phyloP scores from a whole-genome alignment of 1,284 basidiomycete species.

The Cryptococcus sp. region DNA sequence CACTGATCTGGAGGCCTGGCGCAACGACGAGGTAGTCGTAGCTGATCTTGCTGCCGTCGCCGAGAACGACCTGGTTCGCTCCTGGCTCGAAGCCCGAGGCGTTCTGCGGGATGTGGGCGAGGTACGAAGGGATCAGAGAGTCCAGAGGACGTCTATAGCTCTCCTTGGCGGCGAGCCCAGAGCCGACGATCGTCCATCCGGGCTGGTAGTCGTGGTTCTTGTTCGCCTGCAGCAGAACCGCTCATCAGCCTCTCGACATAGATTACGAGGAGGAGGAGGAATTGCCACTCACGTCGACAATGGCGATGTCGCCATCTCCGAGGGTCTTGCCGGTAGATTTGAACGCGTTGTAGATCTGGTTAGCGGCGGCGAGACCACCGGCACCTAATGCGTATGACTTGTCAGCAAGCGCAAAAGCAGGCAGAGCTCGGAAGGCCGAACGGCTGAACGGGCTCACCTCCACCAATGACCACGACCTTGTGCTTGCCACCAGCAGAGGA shows the following conservation, averaged over 20 bases:
- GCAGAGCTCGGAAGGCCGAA: conserved; percentile 2
- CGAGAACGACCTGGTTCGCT: conserved; percentile 69
- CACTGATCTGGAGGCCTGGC: conserved; percentile 77
- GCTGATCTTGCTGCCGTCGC: conserved; percentile 68
- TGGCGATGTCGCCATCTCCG: conserved; percentile 73
- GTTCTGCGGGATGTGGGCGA: conserved; percentile 72
- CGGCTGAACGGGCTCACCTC: conserved; percentile 40
- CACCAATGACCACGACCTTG: conserved; percentile 57
- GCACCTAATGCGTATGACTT: conserved; percentile 60
- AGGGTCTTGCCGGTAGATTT: conserved; percentile 67
- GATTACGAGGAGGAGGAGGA: too few relatives aligned
- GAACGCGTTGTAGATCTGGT: conserved; percentile 81
- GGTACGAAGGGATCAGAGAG: conserved; percentile 71
- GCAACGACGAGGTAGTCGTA: conserved; percentile 91
- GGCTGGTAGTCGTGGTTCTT: conserved; percentile 61
- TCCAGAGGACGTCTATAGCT: conserved; percentile 71
- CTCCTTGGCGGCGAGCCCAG: conserved; percentile 68
- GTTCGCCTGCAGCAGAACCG: conserved; percentile 20
- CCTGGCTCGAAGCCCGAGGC: conserved; percentile 76
- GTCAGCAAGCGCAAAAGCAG: neutral
- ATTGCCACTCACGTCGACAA: conserved; percentile 63
- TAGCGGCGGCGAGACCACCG: conserved; percentile 74
- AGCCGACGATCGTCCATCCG: conserved; percentile 89
- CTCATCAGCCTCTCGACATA: too few relatives aligned
- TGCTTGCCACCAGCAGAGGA: conserved; percentile 49